These are phyloP conservation scores for Multifurca ochricompacta DNA, from an alignment of 768 basidiomycete genomes.

Conservation along the genomic window DNA sequence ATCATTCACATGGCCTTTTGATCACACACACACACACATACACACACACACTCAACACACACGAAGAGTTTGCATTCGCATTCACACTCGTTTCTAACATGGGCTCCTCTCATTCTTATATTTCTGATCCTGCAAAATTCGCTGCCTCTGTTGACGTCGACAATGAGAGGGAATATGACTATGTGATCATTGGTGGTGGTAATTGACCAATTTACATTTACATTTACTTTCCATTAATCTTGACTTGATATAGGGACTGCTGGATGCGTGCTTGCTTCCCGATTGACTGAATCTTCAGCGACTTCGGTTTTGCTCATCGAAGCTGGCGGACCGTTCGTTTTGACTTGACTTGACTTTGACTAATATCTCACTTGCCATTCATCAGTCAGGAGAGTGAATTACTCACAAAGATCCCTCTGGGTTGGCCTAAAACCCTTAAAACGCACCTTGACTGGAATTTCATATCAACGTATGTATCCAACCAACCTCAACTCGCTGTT, in stretches of 20 bases:
- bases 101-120: neutral
- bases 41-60: no score
- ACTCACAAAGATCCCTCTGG: constrained; percentile 1
- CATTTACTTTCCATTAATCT: neutral
- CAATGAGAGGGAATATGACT: constrained; percentile 24
- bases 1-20: no score
- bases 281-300: constrained; percentile 47
- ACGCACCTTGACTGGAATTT: constrained; percentile 7
- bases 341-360: neutral
- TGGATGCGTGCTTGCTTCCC: constrained; percentile 52
- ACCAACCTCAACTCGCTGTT: neutral
- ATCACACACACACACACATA: no score
- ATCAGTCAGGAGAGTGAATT: constrained; percentile 1
- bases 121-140: neutral
- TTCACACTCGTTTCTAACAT: no score
- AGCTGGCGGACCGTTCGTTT: constrained; percentile 49
- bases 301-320: constrained; percentile 51
- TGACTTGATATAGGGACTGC: constrained; percentile 40
- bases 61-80: no score
- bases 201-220: neutral
- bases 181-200: constrained; percentile 33
- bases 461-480: neutral
- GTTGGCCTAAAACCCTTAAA: neutral
- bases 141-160: neutral
- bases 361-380: neutral